phyloP scores from a whole-genome alignment of 75 land plant species.

The Pinus albicaulis region DNA sequence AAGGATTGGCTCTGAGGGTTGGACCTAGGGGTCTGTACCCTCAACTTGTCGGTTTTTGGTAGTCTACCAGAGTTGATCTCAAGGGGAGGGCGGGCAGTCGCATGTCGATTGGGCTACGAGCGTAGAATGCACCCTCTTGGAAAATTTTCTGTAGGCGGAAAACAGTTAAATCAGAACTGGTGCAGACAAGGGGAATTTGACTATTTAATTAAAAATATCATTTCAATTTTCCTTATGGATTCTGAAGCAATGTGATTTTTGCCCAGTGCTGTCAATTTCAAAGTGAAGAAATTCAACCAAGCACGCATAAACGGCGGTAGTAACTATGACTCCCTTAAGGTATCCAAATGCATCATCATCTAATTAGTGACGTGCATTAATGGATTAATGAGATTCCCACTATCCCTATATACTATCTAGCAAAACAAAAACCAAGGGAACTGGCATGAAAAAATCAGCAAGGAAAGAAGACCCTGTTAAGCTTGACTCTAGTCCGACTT shows the following conservation, averaged over 20 bases:
- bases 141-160: not conserved
- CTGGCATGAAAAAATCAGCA: not conserved
- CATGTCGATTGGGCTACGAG: not conserved
- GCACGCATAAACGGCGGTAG: not conserved
- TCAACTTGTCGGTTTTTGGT: not conserved
- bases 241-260: not conserved
- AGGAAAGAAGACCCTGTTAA: not conserved
- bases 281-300: not conserved
- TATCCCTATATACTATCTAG: not conserved
- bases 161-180: not conserved
- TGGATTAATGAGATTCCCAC: not conserved
- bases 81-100: not conserved
- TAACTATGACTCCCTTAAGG: slow-evolving; percentile 1
- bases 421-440: not conserved
- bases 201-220: not conserved
- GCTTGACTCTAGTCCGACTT: not conserved
- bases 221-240: not conserved
- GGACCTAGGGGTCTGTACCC: not conserved
- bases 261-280: not conserved
- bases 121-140: not conserved
- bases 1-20: not conserved
- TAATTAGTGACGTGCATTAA: not conserved
- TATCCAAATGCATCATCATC: not conserved
- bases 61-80: not conserved
- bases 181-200: not conserved